Base-by-base conservation (phyloP, 192 early-diverging fungal genomes). In the Allomyces macrogynus region DNA sequence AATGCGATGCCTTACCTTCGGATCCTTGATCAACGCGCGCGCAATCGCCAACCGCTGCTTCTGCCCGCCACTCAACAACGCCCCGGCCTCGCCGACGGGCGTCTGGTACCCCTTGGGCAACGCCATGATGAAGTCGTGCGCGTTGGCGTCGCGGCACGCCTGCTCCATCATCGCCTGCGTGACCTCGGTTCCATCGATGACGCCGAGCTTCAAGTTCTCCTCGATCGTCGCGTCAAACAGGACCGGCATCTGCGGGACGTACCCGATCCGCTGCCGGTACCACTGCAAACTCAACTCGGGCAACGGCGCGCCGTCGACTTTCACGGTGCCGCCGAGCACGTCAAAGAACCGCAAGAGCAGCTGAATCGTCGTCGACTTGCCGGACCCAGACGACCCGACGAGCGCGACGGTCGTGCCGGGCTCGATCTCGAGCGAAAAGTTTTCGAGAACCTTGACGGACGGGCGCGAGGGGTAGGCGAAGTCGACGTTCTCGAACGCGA, bases 241-340 rank as follows among this genome's bases (percentile, higher is more conserved):
- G 43, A 95, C 83, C 1, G 92, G 94, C 71, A 91, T 91, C 78
- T 92, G 93, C 62, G 83, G 78, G 65, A 95, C 93, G 25, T 94
- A 78, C 43, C 91, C 93, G 64, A 97, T 89, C 64, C 89, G 84
- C 64, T 78, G 77, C 18, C 95, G 85, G 44, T 95, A 73, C 80
- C 87, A 95, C 24, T 78, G 70, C 42, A 94, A 76, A 61, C 93
- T 90, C 67, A 85, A 77, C 54, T 86, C 80, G 64, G 78, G 83
- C 64, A 92, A 75, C 63, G 89, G 77, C 23, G 75, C 70, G 40
- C 86, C 91, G 74, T 94, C 93, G 12, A 96, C 63, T n/a, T 68
- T 66, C 16, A 95, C 80, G 1, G 49, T 40, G 26, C 84, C 81
- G 43, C 66, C 70, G 18, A 63, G 62, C 20, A 69, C 73, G 49